Evolutionary conservation across 164 flowering plant species (phyloP), one percentile per base, ranked within the genome.

Genomic region (Vitis rupestris): DNA sequence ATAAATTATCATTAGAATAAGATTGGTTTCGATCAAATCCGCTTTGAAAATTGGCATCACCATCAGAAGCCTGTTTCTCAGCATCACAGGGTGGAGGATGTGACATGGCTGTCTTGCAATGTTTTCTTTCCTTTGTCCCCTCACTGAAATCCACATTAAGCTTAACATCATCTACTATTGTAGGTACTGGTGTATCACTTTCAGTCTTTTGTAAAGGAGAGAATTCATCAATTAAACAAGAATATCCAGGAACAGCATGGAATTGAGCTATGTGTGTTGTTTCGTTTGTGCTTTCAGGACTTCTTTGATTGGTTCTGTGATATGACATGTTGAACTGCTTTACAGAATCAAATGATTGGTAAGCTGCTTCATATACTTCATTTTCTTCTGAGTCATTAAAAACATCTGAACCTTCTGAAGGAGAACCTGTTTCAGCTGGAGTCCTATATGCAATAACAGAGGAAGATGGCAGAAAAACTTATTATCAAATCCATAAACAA

Each of bases 201-300:
- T 50, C 56, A 13, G 44, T 65, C 73, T 44, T 73, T 50, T 68
- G 72, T 27, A 48, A 57, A 53, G 79, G 71, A 59, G 71, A 23
- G 54, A 29, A 19, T 74, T 79, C 88, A 74, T 87, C 89, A 79
- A 84, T 70, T 50, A 84, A 51, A 73, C 67, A 67, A 37, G 88
- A 70, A 74, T 72, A 85, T 54, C 80, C 90, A 67, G 89, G 76
- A 74, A 82, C 80, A 64, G 79, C 85, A 64, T 77, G 78, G 63
- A 81, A 80, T 70, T 86, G 74, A 61, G 88, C 83, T 53, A 85
- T 66, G 58, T 84, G 86, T 12, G 78, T 80, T 65, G 73, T 80
- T 66, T 79, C 87, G 75, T 74, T 75, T 27, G 71, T 57, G 63
- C 73, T 78, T 64, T 80, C 80, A 51, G 61, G 69, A 72, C 70